phyloP scores from a whole-genome alignment of 2,329 filamentous ascomycete species.

The Colletotrichum lindemuthianum region DNA sequence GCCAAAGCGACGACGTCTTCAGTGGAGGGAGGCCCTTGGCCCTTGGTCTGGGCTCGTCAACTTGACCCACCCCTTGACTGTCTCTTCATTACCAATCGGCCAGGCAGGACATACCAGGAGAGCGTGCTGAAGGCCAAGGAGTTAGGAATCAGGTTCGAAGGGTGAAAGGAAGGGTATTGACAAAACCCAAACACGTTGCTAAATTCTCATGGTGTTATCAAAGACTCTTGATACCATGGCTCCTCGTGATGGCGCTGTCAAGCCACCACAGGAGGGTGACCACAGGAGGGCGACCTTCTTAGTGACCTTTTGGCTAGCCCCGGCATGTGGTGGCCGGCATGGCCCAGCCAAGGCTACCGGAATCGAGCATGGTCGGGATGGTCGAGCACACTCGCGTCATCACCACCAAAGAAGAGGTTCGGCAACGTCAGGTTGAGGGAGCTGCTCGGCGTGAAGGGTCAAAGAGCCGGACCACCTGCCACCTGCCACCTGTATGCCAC shows the following conservation, averaged over 20 bases:
- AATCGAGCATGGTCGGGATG: neutral
- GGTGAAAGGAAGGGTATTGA: too few relatives aligned
- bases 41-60: neutral
- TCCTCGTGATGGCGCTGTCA: slow-evolving; percentile 1
- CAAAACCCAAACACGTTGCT: neutral
- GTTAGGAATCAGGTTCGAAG: too few relatives aligned
- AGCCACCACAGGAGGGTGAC: slow-evolving; percentile 4
- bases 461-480: slow-evolving; percentile 11
- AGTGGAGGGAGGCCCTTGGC: neutral
- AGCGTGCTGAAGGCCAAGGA: too few relatives aligned
- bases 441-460: neutral
- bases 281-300: neutral
- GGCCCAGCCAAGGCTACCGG: slow-evolving; percentile 18
- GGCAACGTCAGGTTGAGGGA: too few relatives aligned
- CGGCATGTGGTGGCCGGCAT: slow-evolving; percentile 28
- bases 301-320: slow-evolving; percentile 24
- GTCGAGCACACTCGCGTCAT: neutral
- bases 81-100: too few relatives aligned
- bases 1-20: neutral
- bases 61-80: too few relatives aligned
- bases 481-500: slow-evolving; percentile 9
- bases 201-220: slow-evolving; percentile 3
- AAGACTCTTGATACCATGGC: slow-evolving; percentile 16
- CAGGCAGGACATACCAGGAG: too few relatives aligned
- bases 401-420: neutral